Evolutionary conservation across 2,329 filamentous ascomycete genomes (phyloP).

Genomic region (Fusarium sp.): DNA sequence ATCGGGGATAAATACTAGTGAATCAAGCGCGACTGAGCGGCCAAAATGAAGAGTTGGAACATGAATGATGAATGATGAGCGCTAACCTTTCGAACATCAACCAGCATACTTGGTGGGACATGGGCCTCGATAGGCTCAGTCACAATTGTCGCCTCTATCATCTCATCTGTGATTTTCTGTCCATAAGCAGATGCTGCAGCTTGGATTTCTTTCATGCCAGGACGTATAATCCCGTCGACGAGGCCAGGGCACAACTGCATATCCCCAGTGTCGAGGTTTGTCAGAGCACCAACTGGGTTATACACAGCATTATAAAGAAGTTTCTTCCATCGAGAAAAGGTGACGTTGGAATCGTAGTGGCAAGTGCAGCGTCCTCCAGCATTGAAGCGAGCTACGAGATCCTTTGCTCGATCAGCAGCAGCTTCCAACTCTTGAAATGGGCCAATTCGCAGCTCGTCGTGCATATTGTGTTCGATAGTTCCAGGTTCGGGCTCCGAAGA

Average conservation of each 20-base stretch:
- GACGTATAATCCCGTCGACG: conserved; percentile 41
- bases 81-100: conserved; percentile 42
- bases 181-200: conserved; percentile 42
- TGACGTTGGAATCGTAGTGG: conserved; percentile 40
- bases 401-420: conserved; percentile 37
- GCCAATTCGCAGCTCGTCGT: conserved; percentile 42
- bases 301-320: conserved; percentile 46
- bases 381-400: conserved; percentile 41
- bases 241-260: conserved; percentile 46
- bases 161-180: conserved; percentile 40
- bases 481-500: conserved; percentile 43
- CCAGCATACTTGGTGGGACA: conserved; percentile 44
- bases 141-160: conserved; percentile 40
- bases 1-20: neutral
- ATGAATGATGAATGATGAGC: neutral
- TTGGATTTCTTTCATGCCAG: conserved; percentile 45
- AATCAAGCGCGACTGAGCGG: neutral
- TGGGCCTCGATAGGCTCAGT: conserved; percentile 45
- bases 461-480: conserved; percentile 41
- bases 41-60: neutral
- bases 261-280: conserved; percentile 42
- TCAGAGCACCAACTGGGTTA: conserved; percentile 43
- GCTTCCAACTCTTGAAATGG: conserved; percentile 37
- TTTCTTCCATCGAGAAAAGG: conserved; percentile 45
- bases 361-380: conserved; percentile 39